Evolutionary conservation across 208 protist species (phyloP), one percentile per base, ranked within the genome.

Genomic region (Wallacemonas collosoma): DNA sequence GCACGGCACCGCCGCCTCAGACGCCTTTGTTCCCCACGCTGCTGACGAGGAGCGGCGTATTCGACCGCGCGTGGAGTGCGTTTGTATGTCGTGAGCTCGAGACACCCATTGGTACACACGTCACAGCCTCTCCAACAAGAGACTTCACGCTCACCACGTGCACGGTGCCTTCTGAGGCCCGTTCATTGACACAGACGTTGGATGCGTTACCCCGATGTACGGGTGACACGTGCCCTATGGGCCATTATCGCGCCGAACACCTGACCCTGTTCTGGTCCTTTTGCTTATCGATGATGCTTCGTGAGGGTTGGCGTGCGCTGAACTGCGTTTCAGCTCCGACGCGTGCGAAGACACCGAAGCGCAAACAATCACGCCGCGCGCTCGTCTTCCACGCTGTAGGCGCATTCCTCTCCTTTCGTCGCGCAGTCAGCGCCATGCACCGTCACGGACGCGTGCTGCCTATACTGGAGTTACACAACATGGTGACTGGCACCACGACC

Each of bases 351-450:
- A 56, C 72, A 4, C 3, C 35, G 36, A 26, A 26, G 26, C 26
- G 26, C 26, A 26, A 26, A 26, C 26, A 26, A 26, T 26, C 26
- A 26, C 26, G 26, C 9, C 26, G 39, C 11, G 15, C 64, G 64
- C 48, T 4, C 6, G 45, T 17, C 58, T 89, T 78, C n/a, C 71
- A 86, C 48, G 80, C 82, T 3, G 82, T 92, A 2, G 90, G 86
- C 40, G 75, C 80, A 1, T 80, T 82, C 44, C 72, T 90, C 11
- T 81, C 82, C 15, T 75, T 93, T 15, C 87, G 90, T 9, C 88
- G 91, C 51, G 76, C 91, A 9, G 66, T 88, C 14, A 86, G 85
- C 68, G 81, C 84, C 1, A 76, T 95, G 67, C 58, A 77, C 58
- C 71, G 70, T 1, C 86, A 93, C 68, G 65, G 73, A 11, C 83